phyloP scores from a whole-genome alignment of 352 stramenopile species.

The Globisporangium paddicum region DNA sequence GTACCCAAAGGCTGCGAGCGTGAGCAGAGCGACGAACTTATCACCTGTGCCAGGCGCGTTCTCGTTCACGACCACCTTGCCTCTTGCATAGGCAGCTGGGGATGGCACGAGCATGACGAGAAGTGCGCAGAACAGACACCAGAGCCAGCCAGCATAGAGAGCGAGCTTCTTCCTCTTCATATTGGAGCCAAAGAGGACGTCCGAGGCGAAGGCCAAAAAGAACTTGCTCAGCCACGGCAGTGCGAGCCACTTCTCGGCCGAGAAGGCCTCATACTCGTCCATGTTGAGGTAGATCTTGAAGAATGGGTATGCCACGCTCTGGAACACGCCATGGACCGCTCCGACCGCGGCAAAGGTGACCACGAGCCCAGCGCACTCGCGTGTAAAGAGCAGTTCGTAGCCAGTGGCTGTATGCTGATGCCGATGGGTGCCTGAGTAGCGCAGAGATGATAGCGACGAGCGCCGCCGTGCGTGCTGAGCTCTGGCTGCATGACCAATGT shows the following conservation, averaged over 20 bases:
- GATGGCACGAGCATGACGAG: slow-evolving; percentile 26
- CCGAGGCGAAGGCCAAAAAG: slow-evolving; percentile 38
- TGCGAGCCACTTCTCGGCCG: slow-evolving; percentile 46
- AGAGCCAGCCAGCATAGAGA: slow-evolving; percentile 34
- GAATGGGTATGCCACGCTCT: slow-evolving; percentile 56
- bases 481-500: background rate
- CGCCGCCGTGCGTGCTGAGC: background rate
- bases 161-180: background rate
- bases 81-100: slow-evolving; percentile 34
- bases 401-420: background rate
- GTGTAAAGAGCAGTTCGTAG: slow-evolving; percentile 23
- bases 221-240: slow-evolving; percentile 62
- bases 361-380: slow-evolving; percentile 37
- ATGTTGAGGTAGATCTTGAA: slow-evolving; percentile 76
- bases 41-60: slow-evolving; percentile 25
- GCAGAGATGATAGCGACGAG: slow-evolving; percentile 1
- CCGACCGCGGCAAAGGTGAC: slow-evolving; percentile 55
- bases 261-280: slow-evolving; percentile 51
- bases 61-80: slow-evolving; percentile 29
- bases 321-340: slow-evolving; percentile 45
- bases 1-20: slow-evolving; percentile 39
- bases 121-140: slow-evolving; percentile 43
- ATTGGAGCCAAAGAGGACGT: slow-evolving; percentile 20
- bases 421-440: background rate
- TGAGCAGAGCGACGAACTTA: slow-evolving; percentile 50